Conservation (phyloP, 805 yeast species). For the Lachancea dasiensis region DNA sequence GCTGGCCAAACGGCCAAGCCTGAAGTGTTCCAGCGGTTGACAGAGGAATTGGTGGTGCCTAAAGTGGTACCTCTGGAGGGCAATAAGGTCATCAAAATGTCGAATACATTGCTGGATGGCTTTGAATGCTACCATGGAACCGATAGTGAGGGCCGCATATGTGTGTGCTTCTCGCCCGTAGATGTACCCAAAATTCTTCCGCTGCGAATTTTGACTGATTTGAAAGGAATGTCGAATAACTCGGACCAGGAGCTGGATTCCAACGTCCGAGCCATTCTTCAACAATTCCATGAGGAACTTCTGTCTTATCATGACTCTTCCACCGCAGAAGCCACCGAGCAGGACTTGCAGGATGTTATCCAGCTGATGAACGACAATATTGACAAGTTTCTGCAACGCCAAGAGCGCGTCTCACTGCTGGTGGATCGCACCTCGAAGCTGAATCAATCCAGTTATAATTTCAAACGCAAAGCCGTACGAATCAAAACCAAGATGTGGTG, state of each 20-base stretch:
- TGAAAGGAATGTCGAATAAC: slow-evolving; percentile 21
- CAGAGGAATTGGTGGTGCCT: slow-evolving; percentile 28
- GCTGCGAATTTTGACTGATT: slow-evolving; percentile 28
- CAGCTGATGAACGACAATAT: slow-evolving; percentile 35
- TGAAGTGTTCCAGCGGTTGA: slow-evolving; percentile 23
- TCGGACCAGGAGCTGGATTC: slow-evolving; percentile 21
- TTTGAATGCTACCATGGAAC: slow-evolving; percentile 33
- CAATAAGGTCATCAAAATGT: slow-evolving; percentile 31
- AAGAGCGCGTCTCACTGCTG: slow-evolving; percentile 64
- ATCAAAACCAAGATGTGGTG: slow-evolving; percentile 68
- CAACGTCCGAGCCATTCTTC: slow-evolving; percentile 24
- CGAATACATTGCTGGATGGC: slow-evolving; percentile 27
- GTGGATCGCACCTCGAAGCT: slow-evolving; percentile 76
- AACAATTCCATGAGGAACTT: slow-evolving; percentile 28
- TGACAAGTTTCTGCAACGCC: slow-evolving; percentile 56
- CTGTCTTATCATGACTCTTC: slow-evolving; percentile 18
- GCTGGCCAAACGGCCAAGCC: slow-evolving; percentile 9
- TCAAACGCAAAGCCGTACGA: slow-evolving; percentile 60
- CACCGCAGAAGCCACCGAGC: slow-evolving; percentile 23
- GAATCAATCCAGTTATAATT: slow-evolving; percentile 59
- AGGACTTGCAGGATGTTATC: slow-evolving; percentile 29
- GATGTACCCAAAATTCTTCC: slow-evolving; percentile 30
- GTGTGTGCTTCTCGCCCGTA: slow-evolving; percentile 24
- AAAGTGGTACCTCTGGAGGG: slow-evolving; percentile 28
- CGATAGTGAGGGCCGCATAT: slow-evolving; percentile 13